Conservation (phyloP, 2,329 filamentous ascomycete genomes). For the Albifimbria verrucaria region DNA sequence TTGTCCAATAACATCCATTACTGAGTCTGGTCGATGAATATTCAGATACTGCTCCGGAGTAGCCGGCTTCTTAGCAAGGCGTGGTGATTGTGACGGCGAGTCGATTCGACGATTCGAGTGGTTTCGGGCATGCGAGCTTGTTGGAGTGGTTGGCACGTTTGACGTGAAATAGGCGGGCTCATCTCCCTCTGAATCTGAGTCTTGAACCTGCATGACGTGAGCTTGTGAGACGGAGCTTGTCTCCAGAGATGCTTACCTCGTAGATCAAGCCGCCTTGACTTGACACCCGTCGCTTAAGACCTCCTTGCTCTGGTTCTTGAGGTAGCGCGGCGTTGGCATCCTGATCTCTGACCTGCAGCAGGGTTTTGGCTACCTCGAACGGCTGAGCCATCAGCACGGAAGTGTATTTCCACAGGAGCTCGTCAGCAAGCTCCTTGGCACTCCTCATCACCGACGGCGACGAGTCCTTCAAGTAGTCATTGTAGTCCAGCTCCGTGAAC, state of each 20-base stretch:
- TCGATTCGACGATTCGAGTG: conserved; percentile 26
- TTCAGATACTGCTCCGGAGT: conserved; percentile 57
- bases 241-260: conserved; percentile 23
- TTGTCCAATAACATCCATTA: conserved; percentile 82
- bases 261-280: conserved; percentile 31
- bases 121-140: conserved; percentile 33
- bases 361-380: conserved; percentile 94
- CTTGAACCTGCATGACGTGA: conserved; percentile 31
- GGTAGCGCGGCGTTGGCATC: conserved; percentile 39
- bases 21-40: conserved; percentile 72
- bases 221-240: conserved; percentile 7
- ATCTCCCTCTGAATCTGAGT: conserved; percentile 69
- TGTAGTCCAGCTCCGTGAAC: conserved; percentile 87
- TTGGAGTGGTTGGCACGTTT: conserved; percentile 52
- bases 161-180: conserved; percentile 85
- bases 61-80: conserved; percentile 24
- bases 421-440: conserved; percentile 73
- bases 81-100: conserved; percentile 24
- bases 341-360: conserved; percentile 72
- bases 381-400: conserved; percentile 88
- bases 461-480: conserved; percentile 75
- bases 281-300: conserved; percentile 23
- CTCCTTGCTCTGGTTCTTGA: conserved; percentile 16
- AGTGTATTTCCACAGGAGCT: conserved; percentile 88
- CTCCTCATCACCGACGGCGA: conserved; percentile 74